Evolutionary conservation across 495 filamentous ascomycete species (phyloP), one percentile per base, ranked within the genome.

Genomic region (Staphylotrichum tortipilum): DNA sequence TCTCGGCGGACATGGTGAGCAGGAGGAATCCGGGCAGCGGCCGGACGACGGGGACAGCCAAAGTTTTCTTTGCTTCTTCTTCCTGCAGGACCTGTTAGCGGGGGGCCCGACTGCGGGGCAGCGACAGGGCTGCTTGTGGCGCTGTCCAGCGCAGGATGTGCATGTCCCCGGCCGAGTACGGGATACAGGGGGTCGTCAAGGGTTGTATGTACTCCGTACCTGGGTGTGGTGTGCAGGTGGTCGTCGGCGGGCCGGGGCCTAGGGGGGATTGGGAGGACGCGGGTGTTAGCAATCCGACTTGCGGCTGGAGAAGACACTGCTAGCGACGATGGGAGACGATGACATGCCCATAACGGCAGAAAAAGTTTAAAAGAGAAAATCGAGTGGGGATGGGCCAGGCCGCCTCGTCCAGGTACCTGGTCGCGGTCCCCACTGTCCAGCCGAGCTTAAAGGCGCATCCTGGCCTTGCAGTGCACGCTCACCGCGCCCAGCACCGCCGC

Each of bases 1-100:
- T 75, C 57, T 74, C 71, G 64, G 63, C 68, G 65, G 62, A 65
- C 65, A 68, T 68, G 50, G 50, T 61, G 55, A 41, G 38, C 45
- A 44, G 54, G n/a, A n/a, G 39, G 44, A 52, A 23, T 51, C 34
- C 30, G 43, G 35, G 42, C 44, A 49, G 38, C 55, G 26, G 49
- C 44, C 51, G 36, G 57, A 39, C 52, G 57, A 60, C 56, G 36
- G 54, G 52, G 43, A 43, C 54, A 26, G 22, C 42, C 33, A 49
- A 34, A 34, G 52, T 56, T 56, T 34, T 28, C 26, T 10, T 53
- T 50, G n/a, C n/a, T n/a, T n/a, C n/a, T 53, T 42, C 21, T 53
- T 18, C 47, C 35, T 22, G 36, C 18, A 49, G 40, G 41, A 49
- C 53, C 54, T 62, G 60, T 62, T 62, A 62, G 60, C 57, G 57